Conservation (phyloP, 371 early-diverging fungal species). For the Zopfochytrium polystomum region DNA sequence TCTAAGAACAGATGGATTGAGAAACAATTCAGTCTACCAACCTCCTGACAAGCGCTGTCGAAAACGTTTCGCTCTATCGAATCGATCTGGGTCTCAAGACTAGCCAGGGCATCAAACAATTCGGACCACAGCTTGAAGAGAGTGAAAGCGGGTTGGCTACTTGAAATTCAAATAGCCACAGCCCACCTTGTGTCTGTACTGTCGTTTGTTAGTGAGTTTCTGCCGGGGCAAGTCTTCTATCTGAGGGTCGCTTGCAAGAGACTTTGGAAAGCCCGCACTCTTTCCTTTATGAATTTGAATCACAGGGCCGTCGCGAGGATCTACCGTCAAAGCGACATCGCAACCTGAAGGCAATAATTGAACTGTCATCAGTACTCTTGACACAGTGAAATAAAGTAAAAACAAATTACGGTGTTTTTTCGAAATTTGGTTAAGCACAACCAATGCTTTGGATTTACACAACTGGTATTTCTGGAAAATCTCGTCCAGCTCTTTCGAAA, state of each 20-base stretch:
- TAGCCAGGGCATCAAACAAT: slow-evolving; percentile 11
- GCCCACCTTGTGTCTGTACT: slow-evolving; percentile 16
- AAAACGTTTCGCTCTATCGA: slow-evolving; percentile 23
- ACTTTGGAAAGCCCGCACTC: neutral
- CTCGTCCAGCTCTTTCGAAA: slow-evolving; percentile 21
- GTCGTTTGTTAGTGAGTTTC: slow-evolving; percentile 4
- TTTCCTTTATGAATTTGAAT: slow-evolving; percentile 7
- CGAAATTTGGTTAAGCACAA: neutral
- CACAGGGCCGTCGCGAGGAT: slow-evolving; percentile 20
- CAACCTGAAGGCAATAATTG: slow-evolving; percentile 4
- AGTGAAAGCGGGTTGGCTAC: neutral
- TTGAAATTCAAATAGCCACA: neutral
- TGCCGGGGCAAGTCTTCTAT: slow-evolving; percentile 9
- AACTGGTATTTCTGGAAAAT: neutral
- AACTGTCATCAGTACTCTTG: neutral
- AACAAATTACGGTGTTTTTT: slow-evolving; percentile 5
- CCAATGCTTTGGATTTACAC: neutral
- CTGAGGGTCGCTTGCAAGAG: slow-evolving; percentile 2
- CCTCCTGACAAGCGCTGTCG: slow-evolving; percentile 26
- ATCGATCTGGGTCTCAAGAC: slow-evolving; percentile 10
- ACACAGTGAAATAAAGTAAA: neutral
- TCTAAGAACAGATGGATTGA: neutral
- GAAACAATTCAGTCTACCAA: neutral
- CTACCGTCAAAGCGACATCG: slow-evolving; percentile 9
- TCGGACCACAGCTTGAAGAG: slow-evolving; percentile 30